Conservation (phyloP, 768 basidiomycete species). For the Tylopilus plumbeoviolaceoides region DNA sequence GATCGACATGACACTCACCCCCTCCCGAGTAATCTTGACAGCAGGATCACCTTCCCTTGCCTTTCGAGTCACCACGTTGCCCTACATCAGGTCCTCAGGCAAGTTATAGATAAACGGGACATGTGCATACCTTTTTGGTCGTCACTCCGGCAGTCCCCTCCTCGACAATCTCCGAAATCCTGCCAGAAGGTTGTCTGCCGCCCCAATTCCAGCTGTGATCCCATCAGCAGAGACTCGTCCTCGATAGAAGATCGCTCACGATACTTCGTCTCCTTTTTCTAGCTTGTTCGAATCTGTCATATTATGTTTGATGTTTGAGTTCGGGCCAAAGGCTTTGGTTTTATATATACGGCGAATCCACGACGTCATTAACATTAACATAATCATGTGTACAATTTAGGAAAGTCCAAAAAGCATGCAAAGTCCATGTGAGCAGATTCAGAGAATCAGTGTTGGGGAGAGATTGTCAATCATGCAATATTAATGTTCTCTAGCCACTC, state of each 20-base stretch:
- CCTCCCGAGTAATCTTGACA: conserved; percentile 42
- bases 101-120: background rate
- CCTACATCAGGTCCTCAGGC: conserved; percentile 19
- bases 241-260: conserved; percentile 32
- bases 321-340: background rate
- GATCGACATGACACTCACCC: conserved; percentile 31
- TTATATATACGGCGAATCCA: background rate
- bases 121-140: conserved; percentile 40
- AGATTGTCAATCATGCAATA: too few relatives aligned
- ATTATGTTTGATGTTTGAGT: too few relatives aligned
- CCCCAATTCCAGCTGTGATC: conserved; percentile 37
- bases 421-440: background rate
- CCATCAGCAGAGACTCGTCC: too few relatives aligned
- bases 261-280: conserved; percentile 33
- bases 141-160: conserved; percentile 42
- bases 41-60: conserved; percentile 49
- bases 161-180: conserved; percentile 33
- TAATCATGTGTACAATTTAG: conserved; percentile 11
- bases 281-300: conserved; percentile 28
- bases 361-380: conserved; percentile 10
- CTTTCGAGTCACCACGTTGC: conserved; percentile 41
- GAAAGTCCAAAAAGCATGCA: conserved; percentile 1
- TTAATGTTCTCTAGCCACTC: conserved; percentile 17
- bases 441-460: background rate
- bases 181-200: too few relatives aligned